These are phyloP conservation scores for Rosa lucieae DNA, from an alignment of 306 rosid species.

Conservation along the genomic window DNA sequence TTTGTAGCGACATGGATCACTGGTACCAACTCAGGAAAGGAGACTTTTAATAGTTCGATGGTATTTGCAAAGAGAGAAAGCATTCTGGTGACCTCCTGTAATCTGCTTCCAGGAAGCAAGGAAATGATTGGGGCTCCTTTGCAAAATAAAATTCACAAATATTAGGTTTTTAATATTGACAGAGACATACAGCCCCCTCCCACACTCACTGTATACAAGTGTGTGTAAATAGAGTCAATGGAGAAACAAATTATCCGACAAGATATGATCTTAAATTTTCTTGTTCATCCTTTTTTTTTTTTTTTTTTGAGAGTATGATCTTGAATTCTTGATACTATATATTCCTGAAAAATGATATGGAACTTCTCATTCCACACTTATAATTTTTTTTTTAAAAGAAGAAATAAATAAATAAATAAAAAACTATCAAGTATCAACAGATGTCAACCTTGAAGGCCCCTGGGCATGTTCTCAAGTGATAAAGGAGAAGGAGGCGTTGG, in stretches of 20 bases:
- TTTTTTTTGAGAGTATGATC: too few relatives aligned
- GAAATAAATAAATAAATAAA: not conserved
- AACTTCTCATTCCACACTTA: not conserved
- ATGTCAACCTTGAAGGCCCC: not conserved
- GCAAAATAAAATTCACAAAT: slow-evolving; percentile 30
- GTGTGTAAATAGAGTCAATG: not conserved
- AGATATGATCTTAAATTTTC: not conserved
- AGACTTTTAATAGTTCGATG: slow-evolving; percentile 49
- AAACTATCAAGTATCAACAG: not conserved
- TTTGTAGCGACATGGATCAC: slow-evolving; percentile 79
- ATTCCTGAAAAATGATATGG: not conserved
- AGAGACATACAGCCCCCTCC: not conserved
- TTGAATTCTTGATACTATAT: not conserved
- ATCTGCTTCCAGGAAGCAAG: slow-evolving; percentile 98
- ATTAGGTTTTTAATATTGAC: slow-evolving; percentile 7
- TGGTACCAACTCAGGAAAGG: slow-evolving; percentile 51
- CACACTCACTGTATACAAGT: not conserved
- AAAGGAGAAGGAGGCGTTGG: not conserved
- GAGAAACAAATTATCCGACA: not conserved
- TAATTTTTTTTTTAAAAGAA: too few relatives aligned
- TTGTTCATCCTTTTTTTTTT: too few relatives aligned
- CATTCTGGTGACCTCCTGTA: slow-evolving; percentile 88
- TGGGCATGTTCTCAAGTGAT: not conserved
- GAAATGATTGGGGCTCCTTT: slow-evolving; percentile 74
- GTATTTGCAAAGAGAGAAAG: slow-evolving; percentile 63